Evolutionary conservation across 345 rosid genomes (phyloP), one percentile per base, ranked within the genome.

Genomic region (Rhizophora mangle): DNA sequence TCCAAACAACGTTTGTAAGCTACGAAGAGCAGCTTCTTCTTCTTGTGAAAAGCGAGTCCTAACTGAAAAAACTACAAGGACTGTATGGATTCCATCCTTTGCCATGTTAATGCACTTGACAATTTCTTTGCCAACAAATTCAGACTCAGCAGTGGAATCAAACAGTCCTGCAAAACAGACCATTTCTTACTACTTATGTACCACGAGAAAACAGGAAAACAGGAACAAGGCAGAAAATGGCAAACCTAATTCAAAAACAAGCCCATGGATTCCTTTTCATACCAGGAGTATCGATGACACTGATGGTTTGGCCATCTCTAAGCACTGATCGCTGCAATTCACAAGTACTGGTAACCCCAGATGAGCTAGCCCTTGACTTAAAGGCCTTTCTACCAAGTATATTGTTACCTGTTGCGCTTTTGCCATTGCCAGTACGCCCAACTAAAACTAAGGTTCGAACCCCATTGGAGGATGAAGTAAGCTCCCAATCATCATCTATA

Each of bases 251-350:
- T 54, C 5, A 6, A 1, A 18, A 10, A 18, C 34, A 59, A 34
- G 59, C 39, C 6, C 6, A 69, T 34, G 36, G 21, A 11, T 43
- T n/a, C 43, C 5, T 1, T 6, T 55, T n/a, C 70, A 43, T 82
- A 94, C 98, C 97, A 69, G 97, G 98, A 76, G 98, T 94, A 64
- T 91, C 97, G 22, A 94, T 82, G 60, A 94, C 98, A 79, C 87
- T 89, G 72, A 94, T 63, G 46, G 82, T 72, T 55, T 88, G 97
- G 6, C 97, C 95, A 83, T 87, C 89, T 64, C 68, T 74, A 37
- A 83, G 74, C 0, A 70, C 73, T 56, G 90, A 78, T 60, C 59
- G 75, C 68, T 87, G 86, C 82, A 88, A 76, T 79, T 91, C 88
- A 57, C 87, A 89, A 20, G 89, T 86, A 47, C 82, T 84, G 0